Base-by-base conservation (phyloP, 2,329 filamentous ascomycete species). In the Alternaria alternata region DNA sequence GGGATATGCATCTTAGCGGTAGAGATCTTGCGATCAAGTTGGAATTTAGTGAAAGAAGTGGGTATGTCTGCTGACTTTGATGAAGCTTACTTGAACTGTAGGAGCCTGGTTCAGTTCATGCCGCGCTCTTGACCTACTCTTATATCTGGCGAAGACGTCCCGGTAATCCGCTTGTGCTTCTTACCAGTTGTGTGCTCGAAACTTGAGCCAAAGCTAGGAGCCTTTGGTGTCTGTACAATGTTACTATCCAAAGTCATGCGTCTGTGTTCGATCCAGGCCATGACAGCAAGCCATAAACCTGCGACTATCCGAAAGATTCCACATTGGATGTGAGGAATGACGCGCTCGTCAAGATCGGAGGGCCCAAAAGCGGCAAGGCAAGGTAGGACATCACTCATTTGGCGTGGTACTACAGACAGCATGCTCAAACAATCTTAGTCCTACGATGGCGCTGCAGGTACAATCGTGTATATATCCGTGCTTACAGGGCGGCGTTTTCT, bases 1-100 rank as follows among this genome's bases (percentile, higher is more conserved):
- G 62, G 46, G 52, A 69, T 36, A 30, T 49, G 65, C 72, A 75
- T 74, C 3, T 18, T 62, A 41, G 18, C 6, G 36, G 6, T 38
- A 16, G 38, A 18, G n/a, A 30, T 36, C 42, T 39, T 12, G 24
- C 26, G 30, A 36, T 26, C 1, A 9, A 11, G 16, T 7, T 41
- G 26, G 22, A 32, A 43, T 26, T n/a, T 5, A 7, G 20, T n/a
- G 32, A 26, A 34, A 16, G 20, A 39, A n/a, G 11, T 46, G 12
- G 9, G 14, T 44, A 49, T 11, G 9, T 8, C n/a, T 11, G 20
- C 38, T 52, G 36, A 16, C 1, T 36, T 24, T 26, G 32, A 16
- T n/a, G 26, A 32, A 52, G 48, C 16, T 34, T 49, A 28, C 5
- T n/a, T 6, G 20, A 36, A 5, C 30, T 57, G 36, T n/a, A 41